These are phyloP conservation scores for Mycena venus DNA, from an alignment of 768 basidiomycete genomes.

Conservation along the genomic window DNA sequence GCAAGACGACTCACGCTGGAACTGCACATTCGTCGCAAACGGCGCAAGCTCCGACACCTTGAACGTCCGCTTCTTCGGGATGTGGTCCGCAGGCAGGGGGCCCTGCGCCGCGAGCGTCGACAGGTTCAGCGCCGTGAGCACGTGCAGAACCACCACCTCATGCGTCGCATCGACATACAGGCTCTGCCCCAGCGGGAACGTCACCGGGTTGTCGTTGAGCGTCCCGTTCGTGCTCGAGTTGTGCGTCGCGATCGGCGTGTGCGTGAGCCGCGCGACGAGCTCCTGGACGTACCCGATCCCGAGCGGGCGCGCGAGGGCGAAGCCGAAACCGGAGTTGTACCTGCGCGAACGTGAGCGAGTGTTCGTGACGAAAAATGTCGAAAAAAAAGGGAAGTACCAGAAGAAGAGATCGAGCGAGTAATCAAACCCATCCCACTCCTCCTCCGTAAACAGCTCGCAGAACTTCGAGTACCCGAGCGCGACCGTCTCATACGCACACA, in stretches of 20 bases:
- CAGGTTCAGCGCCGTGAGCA: slow-evolving; percentile 89
- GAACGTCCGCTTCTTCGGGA: slow-evolving; percentile 76
- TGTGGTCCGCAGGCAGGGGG: slow-evolving; percentile 81
- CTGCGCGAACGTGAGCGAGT: slow-evolving; percentile 33
- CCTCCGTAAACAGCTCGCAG: slow-evolving; percentile 89
- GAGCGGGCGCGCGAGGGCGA: slow-evolving; percentile 80
- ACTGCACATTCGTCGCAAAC: slow-evolving; percentile 90
- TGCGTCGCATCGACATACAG: slow-evolving; percentile 93
- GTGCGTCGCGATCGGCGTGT: slow-evolving; percentile 76
- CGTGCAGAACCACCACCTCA: slow-evolving; percentile 92
- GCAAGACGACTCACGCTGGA: slow-evolving; percentile 86
- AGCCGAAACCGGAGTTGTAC: slow-evolving; percentile 86
- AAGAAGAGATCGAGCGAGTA: slow-evolving; percentile 83
- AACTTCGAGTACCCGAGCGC: slow-evolving; percentile 93
- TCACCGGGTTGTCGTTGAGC: slow-evolving; percentile 74
- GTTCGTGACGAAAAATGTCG: too few relatives aligned
- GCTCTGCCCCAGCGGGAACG: slow-evolving; percentile 78
- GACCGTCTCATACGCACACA: slow-evolving; percentile 71
- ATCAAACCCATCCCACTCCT: slow-evolving; percentile 95
- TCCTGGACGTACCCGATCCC: slow-evolving; percentile 89
- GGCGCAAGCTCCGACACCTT: slow-evolving; percentile 84
- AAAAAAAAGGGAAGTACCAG: slow-evolving; percentile 67
- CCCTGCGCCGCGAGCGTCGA: slow-evolving; percentile 80
- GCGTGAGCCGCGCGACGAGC: slow-evolving; percentile 84
- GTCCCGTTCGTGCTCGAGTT: slow-evolving; percentile 91